phyloP scores from a whole-genome alignment of 1,284 basidiomycete genomes.

The Ustilago shanxiensis region DNA sequence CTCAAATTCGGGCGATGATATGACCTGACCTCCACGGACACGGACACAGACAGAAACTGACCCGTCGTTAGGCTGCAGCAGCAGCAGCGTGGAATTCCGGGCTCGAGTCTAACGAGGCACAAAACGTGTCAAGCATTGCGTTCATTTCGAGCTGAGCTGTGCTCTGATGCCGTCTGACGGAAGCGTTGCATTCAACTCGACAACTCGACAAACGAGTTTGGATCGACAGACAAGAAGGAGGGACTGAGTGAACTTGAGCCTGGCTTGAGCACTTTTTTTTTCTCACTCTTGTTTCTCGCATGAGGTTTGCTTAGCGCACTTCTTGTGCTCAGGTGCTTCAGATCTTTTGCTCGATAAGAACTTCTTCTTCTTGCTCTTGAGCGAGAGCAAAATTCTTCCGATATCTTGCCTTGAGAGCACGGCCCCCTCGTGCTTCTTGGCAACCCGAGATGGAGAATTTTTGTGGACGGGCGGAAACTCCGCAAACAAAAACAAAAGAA shows the following conservation, averaged over 20 bases:
- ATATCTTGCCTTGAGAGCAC: neutral
- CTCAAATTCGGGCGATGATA: neutral
- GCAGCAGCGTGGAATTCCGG: slow-evolving; percentile 6
- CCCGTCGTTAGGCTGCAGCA: neutral
- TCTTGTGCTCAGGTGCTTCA: slow-evolving; percentile 2
- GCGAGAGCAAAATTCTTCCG: slow-evolving; percentile 17
- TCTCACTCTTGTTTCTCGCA: no score
- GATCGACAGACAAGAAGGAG: slow-evolving; percentile 8
- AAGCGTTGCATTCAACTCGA: slow-evolving; percentile 16
- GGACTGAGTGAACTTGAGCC: neutral
- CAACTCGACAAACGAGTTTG: slow-evolving; percentile 10
- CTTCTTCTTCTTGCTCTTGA: neutral
- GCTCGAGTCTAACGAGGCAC: slow-evolving; percentile 4
- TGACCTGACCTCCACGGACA: slow-evolving; percentile 12
- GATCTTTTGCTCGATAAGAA: slow-evolving; percentile 36
- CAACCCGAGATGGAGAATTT: neutral
- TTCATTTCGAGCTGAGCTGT: slow-evolving; percentile 9
- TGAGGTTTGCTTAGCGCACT: slow-evolving; percentile 17
- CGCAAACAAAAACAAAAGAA: neutral
- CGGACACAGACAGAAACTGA: neutral
- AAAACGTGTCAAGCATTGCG: neutral
- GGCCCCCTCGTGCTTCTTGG: slow-evolving; percentile 2
- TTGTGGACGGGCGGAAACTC: neutral
- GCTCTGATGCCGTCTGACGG: slow-evolving; percentile 25
- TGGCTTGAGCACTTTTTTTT: slow-evolving; percentile 7